Evolutionary conservation across 192 early-diverging fungal genomes (phyloP), one percentile per base, ranked within the genome.

Genomic region (Mortierella antarctica): DNA sequence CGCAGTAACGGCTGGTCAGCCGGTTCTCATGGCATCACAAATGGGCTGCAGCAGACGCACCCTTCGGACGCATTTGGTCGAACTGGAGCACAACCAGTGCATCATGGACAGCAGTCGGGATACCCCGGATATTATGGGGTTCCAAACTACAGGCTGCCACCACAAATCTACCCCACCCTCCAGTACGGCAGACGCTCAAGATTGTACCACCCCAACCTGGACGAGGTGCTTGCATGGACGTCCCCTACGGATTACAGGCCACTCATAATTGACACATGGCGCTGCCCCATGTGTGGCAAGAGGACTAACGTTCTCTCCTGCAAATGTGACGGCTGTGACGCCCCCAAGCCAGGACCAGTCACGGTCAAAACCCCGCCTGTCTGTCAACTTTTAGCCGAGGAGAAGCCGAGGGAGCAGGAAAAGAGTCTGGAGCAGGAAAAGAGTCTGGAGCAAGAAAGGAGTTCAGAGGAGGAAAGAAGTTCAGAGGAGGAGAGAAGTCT

Each of bases 161-260:
- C 73, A 13, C 73, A 74, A 15, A 48, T 74, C 21, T 74, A 74
- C 18, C 73, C 73, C 13, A 74, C 49, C 7, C 73, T 74, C 4
- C 56, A 74, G 18, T 65, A 61, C 23, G 57, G 63, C 7, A 21
- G 23, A 3, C 50, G 52, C 40, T 63, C 50, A 41, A 76, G 62
- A 42, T 61, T 69, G 7, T 68, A 76, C 46, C 50, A 72, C 40
- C 51, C 70, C 7, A 80, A 49, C 21, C 47, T 80, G 44, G 77
- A 80, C 39, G 77, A 80, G n/a, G 64, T 57, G 7, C 50, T 71
- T 23, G 48, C 54, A 13, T 80, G 77, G 77, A 64, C 65, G 6
- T 62, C 70, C 0, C 63, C 70, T 0, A 17, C n/a, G n/a, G n/a
- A n/a, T n/a, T n/a, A n/a, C n/a, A n/a, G n/a, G n/a, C n/a, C n/a